Percentiles rank a stretch among this genome's conserved stretches.
These are phyloP conservation scores for Candida parachauliodes DNA, from an alignment of 805 yeast genomes.

Conservation along the genomic window DNA sequence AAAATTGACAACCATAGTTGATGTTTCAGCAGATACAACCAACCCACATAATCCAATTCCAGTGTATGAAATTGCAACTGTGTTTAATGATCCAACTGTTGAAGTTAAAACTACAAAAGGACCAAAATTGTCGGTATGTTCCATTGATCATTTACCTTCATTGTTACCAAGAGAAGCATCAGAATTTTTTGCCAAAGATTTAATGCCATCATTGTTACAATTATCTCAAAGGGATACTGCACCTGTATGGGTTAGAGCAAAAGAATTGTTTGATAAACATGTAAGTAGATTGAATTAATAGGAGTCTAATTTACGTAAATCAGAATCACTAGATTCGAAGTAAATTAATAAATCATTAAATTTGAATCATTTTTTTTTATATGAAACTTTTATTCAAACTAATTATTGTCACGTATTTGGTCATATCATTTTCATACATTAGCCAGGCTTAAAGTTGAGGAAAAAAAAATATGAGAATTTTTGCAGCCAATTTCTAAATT, in stretches of 20 bases:
- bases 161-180: constrained; percentile 96
- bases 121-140: constrained; percentile 84
- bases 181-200: constrained; percentile 82
- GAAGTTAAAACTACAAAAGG: constrained; percentile 73
- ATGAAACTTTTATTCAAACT: no score
- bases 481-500: no score
- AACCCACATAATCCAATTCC: constrained; percentile 98
- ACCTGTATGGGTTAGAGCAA: constrained; percentile 91
- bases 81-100: constrained; percentile 88
- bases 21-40: constrained; percentile 98
- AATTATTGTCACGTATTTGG: no score
- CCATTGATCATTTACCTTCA: constrained; percentile 95
- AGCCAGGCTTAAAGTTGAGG: no score
- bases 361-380: no score
- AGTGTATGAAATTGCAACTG: constrained; percentile 85
- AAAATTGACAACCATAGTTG: constrained; percentile 87
- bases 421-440: no score
- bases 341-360: no score
- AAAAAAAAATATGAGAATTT: no score
- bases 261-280: constrained; percentile 76
- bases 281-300: constrained; percentile 77
- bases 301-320: no score
- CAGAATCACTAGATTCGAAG: no score
- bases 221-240: constrained; percentile 78
- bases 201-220: constrained; percentile 83